A percentile compares a stretch with the other conserved stretches of the same genome.
Evolutionary conservation across 2,329 filamentous ascomycete genomes (phyloP).

Genomic region (Aspergillus caelatus): DNA sequence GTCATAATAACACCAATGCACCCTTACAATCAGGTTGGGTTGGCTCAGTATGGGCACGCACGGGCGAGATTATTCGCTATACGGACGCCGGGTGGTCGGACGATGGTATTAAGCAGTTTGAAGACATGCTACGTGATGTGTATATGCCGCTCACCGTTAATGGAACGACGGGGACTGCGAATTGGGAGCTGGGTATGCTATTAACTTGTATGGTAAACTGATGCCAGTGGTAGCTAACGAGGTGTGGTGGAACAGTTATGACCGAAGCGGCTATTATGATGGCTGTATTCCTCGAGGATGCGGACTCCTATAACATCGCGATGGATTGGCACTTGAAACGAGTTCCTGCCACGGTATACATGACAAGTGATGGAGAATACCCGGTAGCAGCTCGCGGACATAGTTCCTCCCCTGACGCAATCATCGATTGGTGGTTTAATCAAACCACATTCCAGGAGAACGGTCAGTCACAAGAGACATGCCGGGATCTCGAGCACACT

Average conservation of each 20-base stretch:
- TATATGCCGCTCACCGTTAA: background rate
- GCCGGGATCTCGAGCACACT: background rate
- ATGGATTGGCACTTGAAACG: background rate
- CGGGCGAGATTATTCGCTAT: slow-evolving; percentile 1
- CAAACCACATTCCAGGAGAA: background rate
- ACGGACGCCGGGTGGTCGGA: background rate
- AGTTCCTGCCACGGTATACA: background rate
- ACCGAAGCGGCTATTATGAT: slow-evolving; percentile 1
- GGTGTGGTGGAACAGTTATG: background rate
- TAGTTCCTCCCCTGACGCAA: background rate
- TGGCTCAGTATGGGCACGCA: background rate
- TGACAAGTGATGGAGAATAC: slow-evolving; percentile 2
- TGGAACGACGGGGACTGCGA: background rate
- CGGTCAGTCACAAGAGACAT: background rate
- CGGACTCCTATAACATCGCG: background rate
- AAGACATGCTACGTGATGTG: background rate
- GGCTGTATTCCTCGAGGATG: slow-evolving; percentile 1
- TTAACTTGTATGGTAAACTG: background rate
- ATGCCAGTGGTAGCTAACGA: background rate
- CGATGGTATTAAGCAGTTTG: background rate
- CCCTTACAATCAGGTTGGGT: slow-evolving; percentile 1
- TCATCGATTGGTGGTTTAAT: slow-evolving; percentile 1
- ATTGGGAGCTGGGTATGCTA: slow-evolving; percentile 1
- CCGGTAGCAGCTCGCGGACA: slow-evolving; percentile 1
- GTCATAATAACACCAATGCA: slow-evolving; percentile 4